Percentiles rank a stretch among this genome's conserved stretches.
phyloP scores from a whole-genome alignment of 2,329 filamentous ascomycete species.

The Neocatenulostroma microsporum region DNA sequence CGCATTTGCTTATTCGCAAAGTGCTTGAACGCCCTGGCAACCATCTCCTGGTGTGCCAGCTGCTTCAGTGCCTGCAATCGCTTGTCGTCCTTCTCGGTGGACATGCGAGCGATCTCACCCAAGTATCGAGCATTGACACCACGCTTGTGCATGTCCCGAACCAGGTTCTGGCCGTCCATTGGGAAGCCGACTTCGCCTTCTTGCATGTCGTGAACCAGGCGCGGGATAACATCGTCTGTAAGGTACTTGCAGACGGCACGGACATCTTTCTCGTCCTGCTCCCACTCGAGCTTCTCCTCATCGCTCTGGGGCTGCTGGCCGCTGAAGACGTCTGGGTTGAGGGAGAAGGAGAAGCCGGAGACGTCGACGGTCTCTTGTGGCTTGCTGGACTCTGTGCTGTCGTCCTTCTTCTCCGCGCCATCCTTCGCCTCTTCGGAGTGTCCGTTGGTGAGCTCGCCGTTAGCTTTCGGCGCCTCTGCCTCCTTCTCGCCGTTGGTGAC shows the following conservation, averaged over 20 bases:
- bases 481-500: slow-evolving; percentile 26
- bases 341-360: slow-evolving; percentile 73
- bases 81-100: slow-evolving; percentile 46
- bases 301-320: slow-evolving; percentile 85
- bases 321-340: slow-evolving; percentile 94
- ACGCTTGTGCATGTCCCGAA: slow-evolving; percentile 83
- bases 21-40: slow-evolving; percentile 94
- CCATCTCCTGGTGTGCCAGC: slow-evolving; percentile 83
- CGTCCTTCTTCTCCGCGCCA: slow-evolving; percentile 25
- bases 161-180: slow-evolving; percentile 90
- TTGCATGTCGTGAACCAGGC: slow-evolving; percentile 75
- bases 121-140: slow-evolving; percentile 96
- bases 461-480: no score
- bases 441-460: slow-evolving; percentile 18
- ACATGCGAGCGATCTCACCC: slow-evolving; percentile 69
- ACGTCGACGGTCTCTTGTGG: slow-evolving; percentile 69
- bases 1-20: slow-evolving; percentile 71
- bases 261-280: slow-evolving; percentile 80
- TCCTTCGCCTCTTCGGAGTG: slow-evolving; percentile 9
- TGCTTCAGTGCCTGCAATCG: slow-evolving; percentile 69
- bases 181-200: slow-evolving; percentile 94
- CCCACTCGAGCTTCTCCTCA: slow-evolving; percentile 77
- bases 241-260: slow-evolving; percentile 75
- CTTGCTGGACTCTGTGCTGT: slow-evolving; percentile 19
- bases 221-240: slow-evolving; percentile 69